Percentiles rank a stretch among this genome's conserved stretches.
Evolutionary conservation across 768 basidiomycete species (phyloP).

Genomic region (Boletellus ananas): DNA sequence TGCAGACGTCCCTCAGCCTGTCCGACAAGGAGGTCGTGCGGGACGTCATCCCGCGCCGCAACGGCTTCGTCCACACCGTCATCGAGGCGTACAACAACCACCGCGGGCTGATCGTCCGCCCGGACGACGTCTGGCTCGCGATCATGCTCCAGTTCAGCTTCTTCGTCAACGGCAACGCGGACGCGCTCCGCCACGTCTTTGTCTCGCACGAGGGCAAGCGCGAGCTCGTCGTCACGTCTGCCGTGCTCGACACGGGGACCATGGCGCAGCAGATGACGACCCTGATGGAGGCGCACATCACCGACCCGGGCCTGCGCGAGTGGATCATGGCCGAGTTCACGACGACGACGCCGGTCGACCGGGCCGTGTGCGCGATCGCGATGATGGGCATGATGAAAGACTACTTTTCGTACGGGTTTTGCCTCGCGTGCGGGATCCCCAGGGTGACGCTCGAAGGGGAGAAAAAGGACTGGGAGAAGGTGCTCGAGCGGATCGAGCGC

Average conservation of each 20-base stretch:
- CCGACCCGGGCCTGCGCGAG: constrained; percentile 27
- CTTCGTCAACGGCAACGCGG: constrained; percentile 37
- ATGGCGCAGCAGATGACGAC: constrained; percentile 23
- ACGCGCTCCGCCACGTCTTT: constrained; percentile 32
- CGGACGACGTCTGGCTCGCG: constrained; percentile 47
- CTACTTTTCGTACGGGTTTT: constrained; percentile 37
- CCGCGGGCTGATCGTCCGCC: constrained; percentile 39
- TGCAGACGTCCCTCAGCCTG: constrained; percentile 28
- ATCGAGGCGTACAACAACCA: constrained; percentile 36
- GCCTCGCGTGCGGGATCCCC: constrained; percentile 39
- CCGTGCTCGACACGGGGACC: constrained; percentile 30
- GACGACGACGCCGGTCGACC: constrained; percentile 41
- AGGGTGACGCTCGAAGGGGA: constrained; percentile 43
- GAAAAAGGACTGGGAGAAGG: constrained; percentile 36
- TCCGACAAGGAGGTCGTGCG: constrained; percentile 14
- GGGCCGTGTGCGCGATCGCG: constrained; percentile 34
- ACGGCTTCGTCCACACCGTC: constrained; percentile 36
- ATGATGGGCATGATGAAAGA: constrained; percentile 42
- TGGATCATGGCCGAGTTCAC: constrained; percentile 44
- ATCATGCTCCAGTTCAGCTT: constrained; percentile 37
- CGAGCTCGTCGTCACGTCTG: constrained; percentile 24
- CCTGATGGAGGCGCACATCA: constrained; percentile 22
- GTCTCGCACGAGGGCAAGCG: constrained; percentile 24
- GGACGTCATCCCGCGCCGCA: constrained; percentile 29
- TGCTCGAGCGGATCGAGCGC: constrained; percentile 37